Evolutionary conservation across 768 basidiomycete species (phyloP).

Genomic region (Psilocybe azurescens): DNA sequence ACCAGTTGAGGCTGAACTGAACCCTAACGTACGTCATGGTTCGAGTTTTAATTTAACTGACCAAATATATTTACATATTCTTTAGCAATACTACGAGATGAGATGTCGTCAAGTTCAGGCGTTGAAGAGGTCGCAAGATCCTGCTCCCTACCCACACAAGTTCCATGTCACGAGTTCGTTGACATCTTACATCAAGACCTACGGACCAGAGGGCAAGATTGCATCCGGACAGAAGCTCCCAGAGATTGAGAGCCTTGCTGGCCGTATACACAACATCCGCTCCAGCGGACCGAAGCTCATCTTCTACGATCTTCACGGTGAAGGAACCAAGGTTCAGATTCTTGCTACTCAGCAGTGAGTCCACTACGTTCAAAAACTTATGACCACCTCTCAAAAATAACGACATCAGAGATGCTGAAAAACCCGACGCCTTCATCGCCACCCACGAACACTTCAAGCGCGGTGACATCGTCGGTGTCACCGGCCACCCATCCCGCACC

Average conservation of each 20-base stretch:
- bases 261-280: constrained; percentile 91
- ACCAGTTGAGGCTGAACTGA: constrained; percentile 82
- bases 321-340: constrained; percentile 93
- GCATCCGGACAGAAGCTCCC: constrained; percentile 69
- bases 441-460: constrained; percentile 89
- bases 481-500: constrained; percentile 87
- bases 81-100: constrained; percentile 95
- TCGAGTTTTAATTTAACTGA: neutral
- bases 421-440: constrained; percentile 67
- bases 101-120: constrained; percentile 88
- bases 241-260: constrained; percentile 73
- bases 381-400: neutral
- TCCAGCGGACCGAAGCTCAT: constrained; percentile 80
- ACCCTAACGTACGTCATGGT: constrained; percentile 80
- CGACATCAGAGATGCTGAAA: constrained; percentile 60
- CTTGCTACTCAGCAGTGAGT: constrained; percentile 88
- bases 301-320: constrained; percentile 94
- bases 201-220: constrained; percentile 76
- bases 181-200: constrained; percentile 72
- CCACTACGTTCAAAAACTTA: neutral
- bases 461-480: constrained; percentile 95
- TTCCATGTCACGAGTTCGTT: constrained; percentile 88
- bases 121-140: constrained; percentile 82
- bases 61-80: neutral
- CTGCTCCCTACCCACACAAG: constrained; percentile 99